Base-by-base conservation (phyloP, 257 asterid species). In the Solanum tarijense region DNA sequence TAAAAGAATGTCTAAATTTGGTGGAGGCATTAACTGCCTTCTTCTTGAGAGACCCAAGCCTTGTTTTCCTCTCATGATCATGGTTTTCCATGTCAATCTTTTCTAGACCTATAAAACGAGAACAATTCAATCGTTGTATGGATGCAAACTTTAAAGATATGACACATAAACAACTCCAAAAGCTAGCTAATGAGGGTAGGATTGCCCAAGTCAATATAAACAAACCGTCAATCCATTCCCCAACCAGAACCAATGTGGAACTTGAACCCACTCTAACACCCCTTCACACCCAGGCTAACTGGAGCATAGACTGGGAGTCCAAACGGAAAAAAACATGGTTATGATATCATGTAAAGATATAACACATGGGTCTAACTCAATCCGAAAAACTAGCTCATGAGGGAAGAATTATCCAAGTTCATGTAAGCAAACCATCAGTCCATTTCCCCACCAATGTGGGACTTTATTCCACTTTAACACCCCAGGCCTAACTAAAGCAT, bases 1-100 rank as follows among this genome's bases (percentile, higher is more conserved):
- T 93, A 69, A 93, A 88, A 75, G 96, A 92, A 74, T 87, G 89
- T 87, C 95, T 92, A 75, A 93, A 93, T 89, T 93, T 93, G 35
- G 88, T 74, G 7, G 96, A 93, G 78, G 95, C 95, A 52, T 69
- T 92, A 18, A 92, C 90, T 23, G 96, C 95, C 71, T 72, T 90
- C 86, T 91, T 89, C 90, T 92, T 92, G 87, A 92, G 84, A 86
- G 96, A 92, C 31, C 92, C 95, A 16, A 91, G 89, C 93, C 92
- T 90, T 43, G 93, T 91, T 82, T 92, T 89, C 83, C 92, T 92
- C 75, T 91, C 96, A 62, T 82, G 43, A 20, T 82, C 85, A 11
- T 20, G 68, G 16, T 46, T 81, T 9, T 92, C 94, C 23, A 90
- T 29, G 74, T 92, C 95, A 79, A 90, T 90, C 55, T 89, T 93